These are phyloP conservation scores for Trichoderma citrinoviride DNA, from an alignment of 2,329 filamentous ascomycete species.

Conservation along the genomic window DNA sequence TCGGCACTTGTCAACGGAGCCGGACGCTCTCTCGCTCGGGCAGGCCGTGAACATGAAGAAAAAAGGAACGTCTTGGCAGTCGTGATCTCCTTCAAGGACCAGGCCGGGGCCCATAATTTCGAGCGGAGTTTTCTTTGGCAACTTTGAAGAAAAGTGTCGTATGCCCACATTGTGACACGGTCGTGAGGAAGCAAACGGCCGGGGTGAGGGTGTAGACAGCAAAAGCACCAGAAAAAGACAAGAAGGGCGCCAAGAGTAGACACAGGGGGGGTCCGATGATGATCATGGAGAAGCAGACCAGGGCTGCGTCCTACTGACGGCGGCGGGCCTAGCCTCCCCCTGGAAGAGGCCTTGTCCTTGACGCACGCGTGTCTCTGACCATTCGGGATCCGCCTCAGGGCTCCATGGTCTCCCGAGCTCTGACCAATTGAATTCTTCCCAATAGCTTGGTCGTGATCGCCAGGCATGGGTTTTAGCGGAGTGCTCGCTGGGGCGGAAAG, in stretches of 20 bases:
- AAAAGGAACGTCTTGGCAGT: slow-evolving; percentile 9
- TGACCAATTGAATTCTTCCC: slow-evolving; percentile 15
- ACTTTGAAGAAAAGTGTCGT: background rate
- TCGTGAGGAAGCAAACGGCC: background rate
- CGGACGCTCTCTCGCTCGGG: background rate
- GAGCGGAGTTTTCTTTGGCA: slow-evolving; percentile 12
- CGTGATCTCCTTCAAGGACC: slow-evolving; percentile 19
- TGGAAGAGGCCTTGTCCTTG: slow-evolving; percentile 2
- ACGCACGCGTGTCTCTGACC: slow-evolving; percentile 15
- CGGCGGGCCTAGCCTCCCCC: slow-evolving; percentile 7
- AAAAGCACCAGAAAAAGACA: background rate
- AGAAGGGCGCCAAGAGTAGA: background rate
- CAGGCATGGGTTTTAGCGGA: slow-evolving; percentile 19
- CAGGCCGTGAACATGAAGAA: background rate
- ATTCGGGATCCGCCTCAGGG: slow-evolving; percentile 15
- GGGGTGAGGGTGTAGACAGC: background rate
- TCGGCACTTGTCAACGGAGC: background rate
- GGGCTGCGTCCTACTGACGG: background rate
- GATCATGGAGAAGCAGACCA: slow-evolving; percentile 17
- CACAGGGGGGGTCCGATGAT: slow-evolving; percentile 1
- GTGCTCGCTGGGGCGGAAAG: slow-evolving; percentile 11
- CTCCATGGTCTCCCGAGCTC: slow-evolving; percentile 9
- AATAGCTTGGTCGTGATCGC: slow-evolving; percentile 21
- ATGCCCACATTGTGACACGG: background rate
- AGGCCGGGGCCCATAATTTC: slow-evolving; percentile 2